A percentile compares a stretch with the other conserved stretches of the same genome.
These are phyloP conservation scores for Talaromyces stipitatus DNA, from an alignment of 495 filamentous ascomycete species.

Conservation along the genomic window DNA sequence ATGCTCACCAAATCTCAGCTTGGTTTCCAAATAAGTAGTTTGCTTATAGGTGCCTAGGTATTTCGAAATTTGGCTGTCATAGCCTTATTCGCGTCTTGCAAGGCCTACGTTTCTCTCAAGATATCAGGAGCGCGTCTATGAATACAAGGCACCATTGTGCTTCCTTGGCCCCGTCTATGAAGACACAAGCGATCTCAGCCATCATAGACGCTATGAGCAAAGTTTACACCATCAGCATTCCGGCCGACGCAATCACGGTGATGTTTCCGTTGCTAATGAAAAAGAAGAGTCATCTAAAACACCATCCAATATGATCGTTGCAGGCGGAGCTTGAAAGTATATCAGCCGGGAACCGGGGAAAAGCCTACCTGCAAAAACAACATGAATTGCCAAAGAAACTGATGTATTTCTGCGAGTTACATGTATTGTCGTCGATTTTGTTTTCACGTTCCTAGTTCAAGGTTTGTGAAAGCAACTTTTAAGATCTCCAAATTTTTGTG, in stretches of 20 bases:
- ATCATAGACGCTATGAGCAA: constrained; percentile 16
- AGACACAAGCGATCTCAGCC: neutral
- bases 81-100: neutral
- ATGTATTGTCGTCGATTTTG: neutral
- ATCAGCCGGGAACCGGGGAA: too few relatives aligned
- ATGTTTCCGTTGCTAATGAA: constrained; percentile 9
- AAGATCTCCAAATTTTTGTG: neutral
- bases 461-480: neutral
- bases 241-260: constrained; percentile 10
- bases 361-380: neutral
- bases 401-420: neutral
- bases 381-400: neutral
- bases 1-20: constrained; percentile 1
- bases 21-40: neutral
- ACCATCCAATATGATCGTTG: neutral
- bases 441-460: neutral
- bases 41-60: constrained; percentile 2
- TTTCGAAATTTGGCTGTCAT: neutral
- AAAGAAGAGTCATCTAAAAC: constrained; percentile 13
- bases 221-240: constrained; percentile 16
- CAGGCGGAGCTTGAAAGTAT: neutral
- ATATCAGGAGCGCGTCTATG: constrained; percentile 7
- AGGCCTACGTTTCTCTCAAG: neutral
- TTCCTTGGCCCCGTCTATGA: neutral
- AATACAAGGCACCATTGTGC: constrained; percentile 5